Base-by-base conservation (phyloP, 805 yeast genomes). In the Lachancea cidri region DNA sequence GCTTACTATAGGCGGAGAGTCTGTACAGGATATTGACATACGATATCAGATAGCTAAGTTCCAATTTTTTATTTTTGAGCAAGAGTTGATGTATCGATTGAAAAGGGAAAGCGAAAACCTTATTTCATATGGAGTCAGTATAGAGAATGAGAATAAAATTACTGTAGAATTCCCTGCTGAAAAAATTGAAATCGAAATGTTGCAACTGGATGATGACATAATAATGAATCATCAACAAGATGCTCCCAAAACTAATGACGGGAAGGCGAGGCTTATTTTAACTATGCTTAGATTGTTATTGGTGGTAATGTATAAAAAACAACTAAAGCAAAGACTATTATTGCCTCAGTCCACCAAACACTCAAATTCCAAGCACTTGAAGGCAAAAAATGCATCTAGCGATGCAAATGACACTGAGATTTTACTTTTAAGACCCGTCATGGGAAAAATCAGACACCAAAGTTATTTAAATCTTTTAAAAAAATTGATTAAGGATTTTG, bases 61-160 rank as follows among this genome's bases (percentile, higher is more conserved):
- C 0, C 72, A 96, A 35, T 80, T 74, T 47, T 76, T 77, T 44
- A 68, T 89, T 5, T 91, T 91, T 65, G 98, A 91, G 56, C 93
- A 86, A 54, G 98, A 91, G 60, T 68, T 91, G 41, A 86, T 86
- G 66, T 78, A 76, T 60, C 88, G 82, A 51, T 63, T 91, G 41
- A 71, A 81, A 17, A 76, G 80, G 47, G 98, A 91, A 61, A 86
- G 95, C 1, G 73, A 81, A 22, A 58, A 71, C 4, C 66, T 91
- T 43, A 73, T 81, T 7, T 77, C 87, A 15, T 77, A 80, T 49
- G 81, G 83, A 41, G 91, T 86, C 3, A 70, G 72, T 13, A 73
- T 81, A 14, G 79, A 83, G 22, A 74, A 73, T 39, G 77, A 74
- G 38, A 78, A 81, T 45, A 81, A 78, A 49, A 74, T 89, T 16